A percentile compares a stretch with the other conserved stretches of the same genome.
phyloP scores from a whole-genome alignment of 345 rosid species.

The Citrus trifoliata region DNA sequence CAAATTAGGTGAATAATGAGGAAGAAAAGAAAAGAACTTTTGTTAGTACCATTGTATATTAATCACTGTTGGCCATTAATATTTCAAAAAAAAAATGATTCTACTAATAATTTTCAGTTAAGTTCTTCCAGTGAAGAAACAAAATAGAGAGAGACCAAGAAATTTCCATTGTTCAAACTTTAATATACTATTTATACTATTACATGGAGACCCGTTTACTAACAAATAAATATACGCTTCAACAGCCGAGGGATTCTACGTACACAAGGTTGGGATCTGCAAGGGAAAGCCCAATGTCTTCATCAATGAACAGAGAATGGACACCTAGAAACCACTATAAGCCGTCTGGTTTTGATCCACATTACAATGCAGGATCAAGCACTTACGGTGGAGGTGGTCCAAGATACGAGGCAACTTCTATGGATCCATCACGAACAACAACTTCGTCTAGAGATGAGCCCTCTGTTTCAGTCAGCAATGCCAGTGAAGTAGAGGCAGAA shows the following conservation, averaged over 20 bases:
- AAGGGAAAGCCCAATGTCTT: slow-evolving; percentile 64
- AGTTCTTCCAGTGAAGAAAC: neutral
- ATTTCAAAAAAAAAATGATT: neutral
- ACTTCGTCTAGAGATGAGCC: slow-evolving; percentile 92
- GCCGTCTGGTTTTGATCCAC: slow-evolving; percentile 37
- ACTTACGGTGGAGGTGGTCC: slow-evolving; percentile 42
- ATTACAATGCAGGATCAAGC: slow-evolving; percentile 50
- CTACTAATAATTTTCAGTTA: neutral
- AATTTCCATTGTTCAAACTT: neutral
- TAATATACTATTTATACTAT: neutral
- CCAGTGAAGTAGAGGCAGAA: slow-evolving; percentile 87
- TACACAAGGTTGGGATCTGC: slow-evolving; percentile 75
- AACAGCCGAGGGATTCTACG: slow-evolving; percentile 70
- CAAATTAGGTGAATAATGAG: neutral
- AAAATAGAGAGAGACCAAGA: neutral
- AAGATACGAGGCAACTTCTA: slow-evolving; percentile 40
- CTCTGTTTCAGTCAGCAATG: slow-evolving; percentile 79
- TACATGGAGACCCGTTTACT: neutral
- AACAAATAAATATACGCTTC: neutral
- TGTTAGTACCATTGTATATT: neutral
- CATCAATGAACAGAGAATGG: slow-evolving; percentile 50
- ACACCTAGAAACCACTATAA: slow-evolving; percentile 71
- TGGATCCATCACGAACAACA: slow-evolving; percentile 75
- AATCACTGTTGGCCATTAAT: neutral
- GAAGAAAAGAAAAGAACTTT: neutral